Base-by-base conservation (phyloP, 176 grass and related monocot species). In the Lolium multiflorum region DNA sequence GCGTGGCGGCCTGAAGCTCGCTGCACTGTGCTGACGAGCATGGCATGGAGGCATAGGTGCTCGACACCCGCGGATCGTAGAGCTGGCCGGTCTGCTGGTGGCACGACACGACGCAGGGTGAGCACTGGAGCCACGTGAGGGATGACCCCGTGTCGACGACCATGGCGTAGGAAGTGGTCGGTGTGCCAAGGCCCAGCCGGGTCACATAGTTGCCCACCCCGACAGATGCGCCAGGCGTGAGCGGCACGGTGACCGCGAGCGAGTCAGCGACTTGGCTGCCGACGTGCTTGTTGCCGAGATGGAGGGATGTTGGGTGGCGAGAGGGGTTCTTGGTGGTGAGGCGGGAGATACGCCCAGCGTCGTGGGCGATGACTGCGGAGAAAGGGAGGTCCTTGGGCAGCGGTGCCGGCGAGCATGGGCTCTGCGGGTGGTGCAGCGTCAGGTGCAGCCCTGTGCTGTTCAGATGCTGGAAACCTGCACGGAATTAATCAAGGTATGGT, bases 71-170 rank as follows among this genome's bases (percentile, higher is more conserved):
- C 2, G 95, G 92, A 79, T 97, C 38, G 79, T 78, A 97, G 9
- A 97, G 4, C 3, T 67, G 21, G 60, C 95, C 95, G 17, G 74
- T 54, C 88, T 95, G 93, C 51, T 61, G 80, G 86, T 97, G 95
- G 92, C 95, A 97, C 12, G 92, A 94, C 62, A 97, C 77, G 14
- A 59, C 26, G 87, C 95, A 97, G 0, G 95, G 95, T 0, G 90
- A 88, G 88, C 95, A 97, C 62, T 97, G 95, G 60, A 97, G 90
- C 95, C 95, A 97, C 47, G 87, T 89, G 55, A 97, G 84, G 4
- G 95, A 94, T 1, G 95, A 97, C 12, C 95, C 95, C 2, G 95
- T 97, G 89, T 97, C 95, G 21, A 97, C 92, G 9, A 97, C 92
- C 95, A 97, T 97, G 57, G 79, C 83, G 80, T 92, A 93, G 82